phyloP scores from a whole-genome alignment of 1,139 yeast species.

The Geotrichum phurueaensis region DNA sequence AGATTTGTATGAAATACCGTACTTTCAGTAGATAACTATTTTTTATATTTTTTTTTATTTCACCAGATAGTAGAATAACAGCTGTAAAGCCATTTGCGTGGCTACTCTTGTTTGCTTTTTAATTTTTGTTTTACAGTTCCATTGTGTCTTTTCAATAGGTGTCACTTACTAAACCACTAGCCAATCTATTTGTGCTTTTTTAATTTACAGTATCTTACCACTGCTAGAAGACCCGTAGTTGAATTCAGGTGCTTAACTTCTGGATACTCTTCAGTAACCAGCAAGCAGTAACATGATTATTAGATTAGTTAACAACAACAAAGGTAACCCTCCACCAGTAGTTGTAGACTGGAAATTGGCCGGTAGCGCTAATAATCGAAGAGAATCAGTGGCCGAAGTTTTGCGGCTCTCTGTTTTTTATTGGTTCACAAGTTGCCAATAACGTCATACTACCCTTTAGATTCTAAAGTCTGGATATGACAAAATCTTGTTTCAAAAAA shows the following conservation, averaged over 20 bases:
- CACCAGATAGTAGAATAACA: neutral
- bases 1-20: too few relatives aligned
- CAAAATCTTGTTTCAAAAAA: neutral
- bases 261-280: too few relatives aligned
- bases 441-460: neutral
- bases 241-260: too few relatives aligned
- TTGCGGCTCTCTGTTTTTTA: neutral
- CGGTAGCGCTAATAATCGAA: neutral
- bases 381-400: neutral
- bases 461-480: neutral
- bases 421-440: neutral
- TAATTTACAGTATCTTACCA: too few relatives aligned
- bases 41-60: neutral
- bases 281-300: too few relatives aligned
- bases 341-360: neutral
- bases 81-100: too few relatives aligned
- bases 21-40: too few relatives aligned
- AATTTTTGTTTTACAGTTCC: neutral
- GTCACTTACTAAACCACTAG: neutral
- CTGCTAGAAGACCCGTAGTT: too few relatives aligned
- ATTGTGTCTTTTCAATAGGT: neutral
- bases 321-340: neutral
- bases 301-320: neutral
- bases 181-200: neutral
- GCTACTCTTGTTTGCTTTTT: neutral